Evolutionary conservation across 768 basidiomycete genomes (phyloP).

Genomic region (Hemileccinum rubropunctum): DNA sequence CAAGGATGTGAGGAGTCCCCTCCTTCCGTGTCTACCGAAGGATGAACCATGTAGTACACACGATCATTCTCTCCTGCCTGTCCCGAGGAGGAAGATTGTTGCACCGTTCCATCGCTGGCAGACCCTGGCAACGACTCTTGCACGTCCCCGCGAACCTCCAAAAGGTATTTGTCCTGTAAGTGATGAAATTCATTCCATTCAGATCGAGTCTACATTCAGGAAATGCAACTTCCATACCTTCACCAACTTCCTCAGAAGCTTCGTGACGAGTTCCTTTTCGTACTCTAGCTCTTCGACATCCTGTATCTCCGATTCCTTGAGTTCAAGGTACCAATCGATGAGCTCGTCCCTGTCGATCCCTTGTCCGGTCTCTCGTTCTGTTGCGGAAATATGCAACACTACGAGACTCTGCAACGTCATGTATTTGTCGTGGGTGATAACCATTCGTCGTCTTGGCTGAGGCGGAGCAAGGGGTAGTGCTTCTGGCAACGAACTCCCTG

Average conservation of each 20-base stretch:
- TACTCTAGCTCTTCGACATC: slow-evolving; percentile 87
- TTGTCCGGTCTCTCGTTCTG: slow-evolving; percentile 70
- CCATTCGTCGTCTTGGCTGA: slow-evolving; percentile 69
- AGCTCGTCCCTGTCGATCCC: slow-evolving; percentile 90
- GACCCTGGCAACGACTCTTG: slow-evolving; percentile 71
- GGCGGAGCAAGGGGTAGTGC: slow-evolving; percentile 36
- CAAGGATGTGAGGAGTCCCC: slow-evolving; percentile 35
- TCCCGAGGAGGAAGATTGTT: slow-evolving; percentile 48
- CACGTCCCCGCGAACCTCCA: slow-evolving; percentile 81
- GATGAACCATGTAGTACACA: slow-evolving; percentile 89
- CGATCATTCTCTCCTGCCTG: slow-evolving; percentile 58
- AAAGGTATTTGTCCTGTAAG: slow-evolving; percentile 74
- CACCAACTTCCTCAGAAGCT: slow-evolving; percentile 85
- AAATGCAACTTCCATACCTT: slow-evolving; percentile 54
- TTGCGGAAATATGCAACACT: slow-evolving; percentile 74
- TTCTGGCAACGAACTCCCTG: slow-evolving; percentile 27
- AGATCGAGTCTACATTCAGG: background rate
- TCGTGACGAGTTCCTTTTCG: slow-evolving; percentile 86
- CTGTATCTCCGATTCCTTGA: slow-evolving; percentile 78
- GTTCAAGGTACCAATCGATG: slow-evolving; percentile 95
- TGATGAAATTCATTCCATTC: background rate
- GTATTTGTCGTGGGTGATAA: slow-evolving; percentile 96
- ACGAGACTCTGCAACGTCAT: slow-evolving; percentile 86
- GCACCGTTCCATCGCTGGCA: slow-evolving; percentile 51
- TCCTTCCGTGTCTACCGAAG: slow-evolving; percentile 72